A percentile compares a stretch with the other conserved stretches of the same genome.
Conservation (phyloP, 1,284 basidiomycete species). For the Ganoderma sp. region DNA sequence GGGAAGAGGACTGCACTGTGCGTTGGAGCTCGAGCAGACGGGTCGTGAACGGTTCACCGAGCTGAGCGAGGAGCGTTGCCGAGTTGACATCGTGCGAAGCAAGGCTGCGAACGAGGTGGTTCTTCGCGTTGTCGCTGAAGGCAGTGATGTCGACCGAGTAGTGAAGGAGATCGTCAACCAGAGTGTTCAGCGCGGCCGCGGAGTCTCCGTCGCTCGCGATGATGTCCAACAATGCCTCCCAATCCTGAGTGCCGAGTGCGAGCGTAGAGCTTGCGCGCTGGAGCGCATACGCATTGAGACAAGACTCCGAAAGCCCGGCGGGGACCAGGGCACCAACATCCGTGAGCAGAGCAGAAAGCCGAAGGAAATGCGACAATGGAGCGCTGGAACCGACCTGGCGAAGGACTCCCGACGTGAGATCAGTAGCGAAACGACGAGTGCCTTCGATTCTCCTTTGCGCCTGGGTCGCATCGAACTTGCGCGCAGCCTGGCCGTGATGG, state of each 20-base stretch:
- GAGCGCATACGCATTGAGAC: constrained; percentile 40
- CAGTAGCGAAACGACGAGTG: constrained; percentile 28
- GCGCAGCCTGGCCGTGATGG: constrained; percentile 23
- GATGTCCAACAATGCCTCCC: constrained; percentile 41
- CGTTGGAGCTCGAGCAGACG: constrained; percentile 27
- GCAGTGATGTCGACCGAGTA: constrained; percentile 29
- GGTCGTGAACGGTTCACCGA: constrained; percentile 29
- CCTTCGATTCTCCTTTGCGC: constrained; percentile 30
- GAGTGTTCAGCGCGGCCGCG: constrained; percentile 28
- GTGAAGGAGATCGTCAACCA: constrained; percentile 30
- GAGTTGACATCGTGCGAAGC: constrained; percentile 29
- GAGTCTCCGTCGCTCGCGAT: constrained; percentile 25
- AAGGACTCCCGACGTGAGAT: constrained; percentile 24
- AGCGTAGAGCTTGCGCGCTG: constrained; percentile 34
- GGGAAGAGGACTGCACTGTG: constrained; percentile 18
- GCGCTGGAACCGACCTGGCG: constrained; percentile 1
- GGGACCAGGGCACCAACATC: constrained; percentile 29
- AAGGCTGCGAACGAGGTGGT: constrained; percentile 27
- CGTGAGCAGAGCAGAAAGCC: constrained; percentile 27
- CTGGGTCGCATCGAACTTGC: constrained; percentile 25
- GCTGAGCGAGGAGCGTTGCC: constrained; percentile 26
- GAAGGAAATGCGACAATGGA: constrained; percentile 24
- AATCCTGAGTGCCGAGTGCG: constrained; percentile 35
- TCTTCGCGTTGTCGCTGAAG: constrained; percentile 29
- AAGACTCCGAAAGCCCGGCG: constrained; percentile 22